Conservation (phyloP, 257 asterid genomes). For the Buddleja alternifolia region DNA sequence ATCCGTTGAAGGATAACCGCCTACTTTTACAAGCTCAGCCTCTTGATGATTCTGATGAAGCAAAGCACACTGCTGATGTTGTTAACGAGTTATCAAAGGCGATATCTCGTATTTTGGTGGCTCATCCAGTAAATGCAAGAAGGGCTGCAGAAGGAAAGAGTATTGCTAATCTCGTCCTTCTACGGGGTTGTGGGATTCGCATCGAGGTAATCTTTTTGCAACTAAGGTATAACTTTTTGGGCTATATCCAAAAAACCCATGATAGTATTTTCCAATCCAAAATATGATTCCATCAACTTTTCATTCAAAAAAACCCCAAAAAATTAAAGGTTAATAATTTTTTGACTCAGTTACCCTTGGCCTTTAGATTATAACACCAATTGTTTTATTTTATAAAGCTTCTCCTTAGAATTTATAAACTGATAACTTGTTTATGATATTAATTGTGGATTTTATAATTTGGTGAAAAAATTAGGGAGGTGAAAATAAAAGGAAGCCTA, state of each 20-base stretch:
- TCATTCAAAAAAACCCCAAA: too few species aligned
- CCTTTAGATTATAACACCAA: not conserved
- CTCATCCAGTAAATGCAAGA: conserved; percentile 76
- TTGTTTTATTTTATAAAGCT: conserved; percentile 4
- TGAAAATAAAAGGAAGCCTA: too few species aligned
- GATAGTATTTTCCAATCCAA: too few species aligned
- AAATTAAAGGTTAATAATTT: too few species aligned
- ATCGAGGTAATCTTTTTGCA: conserved; percentile 65
- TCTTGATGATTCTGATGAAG: conserved; percentile 87
- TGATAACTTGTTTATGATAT: too few species aligned
- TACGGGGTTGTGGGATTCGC: conserved; percentile 97
- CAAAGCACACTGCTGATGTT: conserved; percentile 81
- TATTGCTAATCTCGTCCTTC: conserved; percentile 84
- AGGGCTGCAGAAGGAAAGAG: conserved; percentile 85
- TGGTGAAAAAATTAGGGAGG: too few species aligned
- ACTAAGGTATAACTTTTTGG: not conserved
- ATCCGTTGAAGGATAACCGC: conserved; percentile 93
- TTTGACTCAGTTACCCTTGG: too few species aligned
- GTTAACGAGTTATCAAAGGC: conserved; percentile 86
- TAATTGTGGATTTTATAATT: too few species aligned
- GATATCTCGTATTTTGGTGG: conserved; percentile 75
- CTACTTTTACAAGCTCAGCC: conserved; percentile 78
- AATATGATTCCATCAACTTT: too few species aligned
- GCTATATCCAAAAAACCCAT: too few species aligned
- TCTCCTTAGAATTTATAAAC: too few species aligned